Conservation (phyloP, 768 basidiomycete genomes). For the Strobilomyces dryophilus region DNA sequence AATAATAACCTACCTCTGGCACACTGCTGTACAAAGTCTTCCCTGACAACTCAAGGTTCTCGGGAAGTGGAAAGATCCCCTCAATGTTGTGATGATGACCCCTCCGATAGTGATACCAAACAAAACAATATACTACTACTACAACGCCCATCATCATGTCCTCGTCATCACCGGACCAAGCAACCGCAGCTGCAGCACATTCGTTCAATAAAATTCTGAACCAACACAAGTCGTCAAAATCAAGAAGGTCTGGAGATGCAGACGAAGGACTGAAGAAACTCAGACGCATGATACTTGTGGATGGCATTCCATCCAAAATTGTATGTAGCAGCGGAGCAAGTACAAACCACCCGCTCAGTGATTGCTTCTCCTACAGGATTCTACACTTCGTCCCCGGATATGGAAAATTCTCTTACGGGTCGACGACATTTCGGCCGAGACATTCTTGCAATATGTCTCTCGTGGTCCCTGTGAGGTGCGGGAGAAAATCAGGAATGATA, state of each 20-base stretch:
- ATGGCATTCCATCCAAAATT: slow-evolving; percentile 76
- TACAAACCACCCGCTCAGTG: neutral
- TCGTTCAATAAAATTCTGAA: slow-evolving; percentile 80
- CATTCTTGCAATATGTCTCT: slow-evolving; percentile 72
- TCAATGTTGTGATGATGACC: neutral
- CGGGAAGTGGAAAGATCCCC: no score
- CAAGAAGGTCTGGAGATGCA: slow-evolving; percentile 58
- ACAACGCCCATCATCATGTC: slow-evolving; percentile 14
- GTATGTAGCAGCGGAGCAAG: slow-evolving; percentile 42
- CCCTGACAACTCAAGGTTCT: neutral
- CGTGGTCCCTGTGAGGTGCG: slow-evolving; percentile 83
- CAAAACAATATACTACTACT: slow-evolving; percentile 8
- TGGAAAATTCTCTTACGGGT: slow-evolving; percentile 94
- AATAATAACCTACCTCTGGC: slow-evolving; percentile 17
- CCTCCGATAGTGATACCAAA: no score
- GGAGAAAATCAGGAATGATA: slow-evolving; percentile 94
- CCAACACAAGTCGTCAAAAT: slow-evolving; percentile 65
- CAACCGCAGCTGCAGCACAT: slow-evolving; percentile 48
- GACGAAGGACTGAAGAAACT: slow-evolving; percentile 86
- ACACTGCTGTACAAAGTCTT: slow-evolving; percentile 5
- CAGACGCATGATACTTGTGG: slow-evolving; percentile 82
- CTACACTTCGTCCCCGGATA: slow-evolving; percentile 81
- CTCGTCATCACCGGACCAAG: slow-evolving; percentile 18
- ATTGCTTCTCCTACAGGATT: slow-evolving; percentile 46
- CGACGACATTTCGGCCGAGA: slow-evolving; percentile 70